Conservation (phyloP, 257 asterid species). For the Solanum pimpinellifolium region DNA sequence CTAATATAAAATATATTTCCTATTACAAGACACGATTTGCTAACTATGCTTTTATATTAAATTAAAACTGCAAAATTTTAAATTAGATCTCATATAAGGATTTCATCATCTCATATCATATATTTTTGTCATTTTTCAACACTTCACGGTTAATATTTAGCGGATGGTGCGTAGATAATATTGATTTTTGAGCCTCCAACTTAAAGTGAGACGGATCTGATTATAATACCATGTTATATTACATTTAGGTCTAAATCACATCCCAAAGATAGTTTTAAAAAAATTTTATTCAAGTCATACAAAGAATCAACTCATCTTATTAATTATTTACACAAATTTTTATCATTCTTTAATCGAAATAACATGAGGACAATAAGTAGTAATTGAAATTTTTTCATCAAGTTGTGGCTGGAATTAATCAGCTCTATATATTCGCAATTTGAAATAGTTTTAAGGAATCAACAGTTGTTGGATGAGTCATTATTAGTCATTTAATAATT, state of each 20-base stretch:
- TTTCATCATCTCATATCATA: no score
- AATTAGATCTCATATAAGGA: no score
- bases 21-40: not conserved
- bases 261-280: fast-evolving
- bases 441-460: not conserved
- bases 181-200: no score
- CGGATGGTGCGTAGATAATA: no score
- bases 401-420: not conserved
- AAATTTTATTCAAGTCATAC: fast-evolving
- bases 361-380: not conserved
- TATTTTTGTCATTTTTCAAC: no score
- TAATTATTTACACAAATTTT: no score
- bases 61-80: no score
- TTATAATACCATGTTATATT: no score
- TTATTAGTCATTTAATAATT: not conserved
- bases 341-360: not conserved
- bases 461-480: not conserved
- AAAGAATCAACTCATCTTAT: no score
- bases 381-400: not conserved
- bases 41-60: not conserved
- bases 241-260: no score
- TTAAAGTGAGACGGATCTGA: no score
- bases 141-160: no score
- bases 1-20: not conserved
- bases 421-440: not conserved